Evolutionary conservation across 495 filamentous ascomycete genomes (phyloP).

Genomic region (Penicillium bovifimosum): DNA sequence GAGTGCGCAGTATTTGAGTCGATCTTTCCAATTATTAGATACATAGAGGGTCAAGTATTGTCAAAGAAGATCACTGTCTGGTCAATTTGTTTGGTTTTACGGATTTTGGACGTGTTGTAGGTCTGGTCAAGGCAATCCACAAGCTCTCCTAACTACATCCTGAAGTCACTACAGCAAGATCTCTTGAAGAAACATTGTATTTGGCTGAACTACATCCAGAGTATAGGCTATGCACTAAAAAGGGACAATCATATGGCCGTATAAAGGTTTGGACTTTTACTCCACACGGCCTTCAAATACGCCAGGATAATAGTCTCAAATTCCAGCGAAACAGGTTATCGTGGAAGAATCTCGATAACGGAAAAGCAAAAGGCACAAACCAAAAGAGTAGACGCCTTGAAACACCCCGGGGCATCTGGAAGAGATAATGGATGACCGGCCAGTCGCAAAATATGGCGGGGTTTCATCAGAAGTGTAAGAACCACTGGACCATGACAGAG

Average conservation of each 20-base stretch:
- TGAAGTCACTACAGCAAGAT: background rate
- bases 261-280: conserved; percentile 20
- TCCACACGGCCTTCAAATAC: conserved; percentile 19
- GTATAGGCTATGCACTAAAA: conserved; percentile 4
- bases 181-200: conserved; percentile 4
- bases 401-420: conserved; percentile 17
- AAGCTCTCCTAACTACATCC: no score
- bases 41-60: no score
- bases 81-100: no score
- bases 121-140: no score
- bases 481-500: conserved; percentile 21
- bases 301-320: conserved; percentile 19
- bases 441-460: conserved; percentile 14
- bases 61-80: no score
- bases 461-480: conserved; percentile 6
- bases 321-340: conserved; percentile 22
- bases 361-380: background rate
- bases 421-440: background rate
- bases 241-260: conserved; percentile 9
- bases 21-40: no score
- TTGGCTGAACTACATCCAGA: conserved; percentile 6
- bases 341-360: conserved; percentile 15
- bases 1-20: no score
- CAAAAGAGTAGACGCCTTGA: conserved; percentile 12
- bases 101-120: no score